Conservation (phyloP, 345 rosid species). For the Linum trigynum region DNA sequence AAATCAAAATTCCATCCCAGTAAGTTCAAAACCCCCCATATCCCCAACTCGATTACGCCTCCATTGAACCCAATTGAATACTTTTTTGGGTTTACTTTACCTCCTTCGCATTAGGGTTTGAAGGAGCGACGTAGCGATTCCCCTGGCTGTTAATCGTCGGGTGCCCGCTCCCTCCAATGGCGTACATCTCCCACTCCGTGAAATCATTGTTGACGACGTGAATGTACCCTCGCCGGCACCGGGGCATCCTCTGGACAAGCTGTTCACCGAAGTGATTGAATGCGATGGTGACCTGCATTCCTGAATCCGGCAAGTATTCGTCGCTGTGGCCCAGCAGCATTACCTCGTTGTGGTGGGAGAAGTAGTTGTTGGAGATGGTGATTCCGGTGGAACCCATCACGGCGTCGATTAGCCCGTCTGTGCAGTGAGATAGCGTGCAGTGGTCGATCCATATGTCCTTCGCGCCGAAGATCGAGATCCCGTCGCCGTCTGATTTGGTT, state of each 20-base stretch:
- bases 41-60: too few species aligned
- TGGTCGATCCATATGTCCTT: conserved; percentile 95
- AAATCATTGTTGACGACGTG: conserved; percentile 95
- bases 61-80: too few species aligned
- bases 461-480: conserved; percentile 85
- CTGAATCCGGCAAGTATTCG: conserved; percentile 66
- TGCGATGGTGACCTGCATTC: conserved; percentile 96
- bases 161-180: conserved; percentile 91
- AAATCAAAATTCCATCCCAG: not conserved
- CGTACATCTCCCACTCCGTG: conserved; percentile 97
- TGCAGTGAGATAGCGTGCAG: conserved; percentile 82
- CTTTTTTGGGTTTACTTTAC: conserved; percentile 22
- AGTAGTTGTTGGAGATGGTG: conserved; percentile 82
- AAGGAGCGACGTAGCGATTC: conserved; percentile 83
- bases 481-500: conserved; percentile 84
- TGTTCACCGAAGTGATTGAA: conserved; percentile 92
- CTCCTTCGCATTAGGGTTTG: conserved; percentile 74
- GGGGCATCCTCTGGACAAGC: conserved; percentile 85
- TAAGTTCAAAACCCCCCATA: too few species aligned
- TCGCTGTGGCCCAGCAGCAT: conserved; percentile 96
- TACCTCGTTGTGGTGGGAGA: conserved; percentile 95
- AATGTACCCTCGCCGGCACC: conserved; percentile 83
- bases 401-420: conserved; percentile 88
- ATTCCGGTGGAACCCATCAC: conserved; percentile 93
- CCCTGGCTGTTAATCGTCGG: conserved; percentile 97